phyloP scores from a whole-genome alignment of 139 green algal genomes.

The Mesotaenium endlicherianum region DNA sequence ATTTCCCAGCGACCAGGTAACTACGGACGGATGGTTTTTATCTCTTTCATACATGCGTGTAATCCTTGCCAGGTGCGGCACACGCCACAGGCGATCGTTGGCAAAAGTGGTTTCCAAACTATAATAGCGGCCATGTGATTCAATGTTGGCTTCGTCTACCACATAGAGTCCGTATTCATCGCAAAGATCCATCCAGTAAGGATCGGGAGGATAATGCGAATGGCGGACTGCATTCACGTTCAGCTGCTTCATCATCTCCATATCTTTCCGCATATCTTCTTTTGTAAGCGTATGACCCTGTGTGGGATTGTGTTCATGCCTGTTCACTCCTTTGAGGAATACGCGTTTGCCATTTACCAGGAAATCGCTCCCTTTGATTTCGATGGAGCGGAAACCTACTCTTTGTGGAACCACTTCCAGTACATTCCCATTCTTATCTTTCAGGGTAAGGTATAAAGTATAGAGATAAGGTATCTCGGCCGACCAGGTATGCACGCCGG shows the following conservation, averaged over 20 bases:
- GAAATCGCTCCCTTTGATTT: conserved; percentile 67
- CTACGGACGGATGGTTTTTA: conserved; percentile 83
- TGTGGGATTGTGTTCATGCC: conserved; percentile 91
- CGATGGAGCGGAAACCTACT: conserved; percentile 77
- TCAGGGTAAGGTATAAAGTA: conserved; percentile 71
- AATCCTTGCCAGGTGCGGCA: conserved; percentile 12
- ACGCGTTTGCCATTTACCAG: conserved; percentile 79
- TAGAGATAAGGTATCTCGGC: conserved; percentile 78
- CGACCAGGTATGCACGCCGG: no score
- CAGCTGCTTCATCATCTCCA: conserved; percentile 84
- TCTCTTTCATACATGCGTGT: conserved; percentile 77
- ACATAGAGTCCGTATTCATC: conserved; percentile 79
- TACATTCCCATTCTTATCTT: background rate
- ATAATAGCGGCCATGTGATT: conserved; percentile 97
- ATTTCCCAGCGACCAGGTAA: conserved; percentile 94
- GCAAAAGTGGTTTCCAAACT: no score
- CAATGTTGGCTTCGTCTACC: conserved; percentile 93
- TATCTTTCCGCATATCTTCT: no score
- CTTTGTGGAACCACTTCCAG: conserved; percentile 76
- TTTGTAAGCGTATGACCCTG: no score
- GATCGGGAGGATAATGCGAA: conserved; percentile 92
- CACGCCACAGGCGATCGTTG: conserved; percentile 24
- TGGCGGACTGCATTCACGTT: conserved; percentile 94
- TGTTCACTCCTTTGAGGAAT: conserved; percentile 82
- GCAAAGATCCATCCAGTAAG: conserved; percentile 66